Percentiles rank a stretch among this genome's conserved stretches.
phyloP scores from a whole-genome alignment of 2,329 filamentous ascomycete species.

The Colletotrichum sp. region DNA sequence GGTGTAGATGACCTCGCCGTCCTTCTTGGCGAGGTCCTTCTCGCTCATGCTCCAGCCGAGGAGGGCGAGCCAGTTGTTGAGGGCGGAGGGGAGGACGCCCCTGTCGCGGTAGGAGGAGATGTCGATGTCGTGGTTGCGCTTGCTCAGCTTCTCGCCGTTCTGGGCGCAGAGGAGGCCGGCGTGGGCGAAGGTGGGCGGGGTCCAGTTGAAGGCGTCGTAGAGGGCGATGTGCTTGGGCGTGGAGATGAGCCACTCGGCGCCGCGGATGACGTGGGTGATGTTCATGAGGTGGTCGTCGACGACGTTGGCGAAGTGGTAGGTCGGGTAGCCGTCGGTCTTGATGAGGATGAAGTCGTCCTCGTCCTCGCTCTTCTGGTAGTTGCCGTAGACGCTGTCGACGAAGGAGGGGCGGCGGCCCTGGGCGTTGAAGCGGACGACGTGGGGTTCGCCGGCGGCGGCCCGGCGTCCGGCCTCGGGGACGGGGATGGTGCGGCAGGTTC shows the following conservation, averaged over 20 bases:
- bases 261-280: constrained; percentile 94
- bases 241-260: constrained; percentile 94
- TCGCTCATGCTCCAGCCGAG: constrained; percentile 80
- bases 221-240: constrained; percentile 76
- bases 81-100: constrained; percentile 51
- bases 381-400: constrained; percentile 81
- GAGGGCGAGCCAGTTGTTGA: constrained; percentile 83
- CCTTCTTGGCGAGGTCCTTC: constrained; percentile 40
- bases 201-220: constrained; percentile 81
- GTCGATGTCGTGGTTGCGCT: constrained; percentile 70
- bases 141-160: constrained; percentile 81
- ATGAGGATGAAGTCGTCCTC: constrained; percentile 87
- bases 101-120: constrained; percentile 55
- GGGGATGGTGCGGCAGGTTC: constrained; percentile 74
- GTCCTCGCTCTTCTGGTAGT: constrained; percentile 58
- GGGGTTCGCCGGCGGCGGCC: constrained; percentile 70
- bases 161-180: constrained; percentile 75
- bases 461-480: constrained; percentile 72
- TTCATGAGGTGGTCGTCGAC: constrained; percentile 95
- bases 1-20: constrained; percentile 68
- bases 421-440: constrained; percentile 80
- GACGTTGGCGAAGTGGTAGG: constrained; percentile 97
- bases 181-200: constrained; percentile 77
- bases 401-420: constrained; percentile 65
- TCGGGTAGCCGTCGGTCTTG: constrained; percentile 91